phyloP scores from a whole-genome alignment of 2,329 filamentous ascomycete species.

The Pseudogymnoascus sp. region DNA sequence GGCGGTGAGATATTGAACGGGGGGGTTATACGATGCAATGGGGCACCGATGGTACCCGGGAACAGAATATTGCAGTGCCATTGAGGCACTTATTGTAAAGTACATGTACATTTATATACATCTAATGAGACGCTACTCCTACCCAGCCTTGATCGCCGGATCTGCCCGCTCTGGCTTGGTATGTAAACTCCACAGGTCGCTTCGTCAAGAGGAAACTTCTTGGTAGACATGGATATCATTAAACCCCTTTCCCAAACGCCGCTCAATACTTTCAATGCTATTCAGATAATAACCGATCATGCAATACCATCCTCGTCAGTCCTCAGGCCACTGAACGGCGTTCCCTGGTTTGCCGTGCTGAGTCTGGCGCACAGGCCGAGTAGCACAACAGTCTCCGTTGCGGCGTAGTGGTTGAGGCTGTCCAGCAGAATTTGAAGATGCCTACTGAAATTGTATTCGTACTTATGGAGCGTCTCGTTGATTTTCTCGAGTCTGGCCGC shows the following conservation, averaged over 20 bases:
- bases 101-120: slow-evolving; percentile 5
- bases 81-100: neutral
- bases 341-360: slow-evolving; percentile 73
- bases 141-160: neutral
- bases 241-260: neutral
- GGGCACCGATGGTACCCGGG: neutral
- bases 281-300: neutral
- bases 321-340: slow-evolving; percentile 52
- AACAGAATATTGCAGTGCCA: neutral
- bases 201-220: slow-evolving; percentile 6
- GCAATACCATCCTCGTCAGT: slow-evolving; percentile 45
- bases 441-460: slow-evolving; percentile 85
- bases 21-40: neutral
- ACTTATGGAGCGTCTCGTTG: slow-evolving; percentile 80
- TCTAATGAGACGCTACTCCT: slow-evolving; percentile 6
- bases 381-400: slow-evolving; percentile 92
- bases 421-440: slow-evolving; percentile 92
- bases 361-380: slow-evolving; percentile 77
- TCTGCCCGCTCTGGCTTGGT: neutral
- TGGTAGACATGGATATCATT: slow-evolving; percentile 8
- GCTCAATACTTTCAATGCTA: slow-evolving; percentile 3
- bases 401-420: slow-evolving; percentile 92
- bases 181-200: neutral
- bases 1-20: neutral
- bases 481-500: slow-evolving; percentile 37